Evolutionary conservation across 352 stramenopile species (phyloP), one percentile per base, ranked within the genome.

Genomic region (Pythium vanterpoolii): DNA sequence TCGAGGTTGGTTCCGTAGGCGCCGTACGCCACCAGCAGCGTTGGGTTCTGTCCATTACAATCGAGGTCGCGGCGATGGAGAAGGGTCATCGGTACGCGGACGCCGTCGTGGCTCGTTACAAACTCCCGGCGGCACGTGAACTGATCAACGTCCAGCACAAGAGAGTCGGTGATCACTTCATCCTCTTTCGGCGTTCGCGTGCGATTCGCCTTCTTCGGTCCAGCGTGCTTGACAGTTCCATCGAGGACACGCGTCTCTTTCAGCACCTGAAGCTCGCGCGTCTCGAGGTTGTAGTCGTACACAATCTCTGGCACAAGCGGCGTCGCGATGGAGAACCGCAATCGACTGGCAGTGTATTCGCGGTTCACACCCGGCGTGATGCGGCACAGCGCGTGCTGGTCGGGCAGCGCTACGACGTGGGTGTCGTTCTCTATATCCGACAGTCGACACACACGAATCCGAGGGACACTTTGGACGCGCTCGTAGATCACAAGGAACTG

Each of bases 1-100:
- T 96, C 83, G 8, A 97, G 55, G 49, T 90, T 95, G 23, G 72
- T 88, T 2, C 90, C 90, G 39, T 97, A 97, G 1, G 90, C 87
- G 11, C 90, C 90, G 58, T 97, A 97, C 24, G 84, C 88, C 34
- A 96, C 61, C 16, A 96, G 56, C 2, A 97, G 68, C n/a, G 90
- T 91, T 27, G 86, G 86, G 64, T 93, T 92, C 31, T 74, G 53
- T 4, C 75, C 76, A 60, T 90, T 74, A 2, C 71, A 36, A 3
- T 56, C 50, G 18, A 93, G 39, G 57, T 86, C 71, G 1, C 71
- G 79, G n/a, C 59, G 76, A 45, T 93, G 80, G 30, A 93, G 76
- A n/a, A 95, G 67, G 19, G 86, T 95, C 44, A 95, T 31, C 1
- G 86, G 86, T 1, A 95, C 82, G 14, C 78, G 59, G 11, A 79